Evolutionary conservation across 345 rosid genomes (phyloP).

Genomic region (Eucalyptus erythrocorys): DNA sequence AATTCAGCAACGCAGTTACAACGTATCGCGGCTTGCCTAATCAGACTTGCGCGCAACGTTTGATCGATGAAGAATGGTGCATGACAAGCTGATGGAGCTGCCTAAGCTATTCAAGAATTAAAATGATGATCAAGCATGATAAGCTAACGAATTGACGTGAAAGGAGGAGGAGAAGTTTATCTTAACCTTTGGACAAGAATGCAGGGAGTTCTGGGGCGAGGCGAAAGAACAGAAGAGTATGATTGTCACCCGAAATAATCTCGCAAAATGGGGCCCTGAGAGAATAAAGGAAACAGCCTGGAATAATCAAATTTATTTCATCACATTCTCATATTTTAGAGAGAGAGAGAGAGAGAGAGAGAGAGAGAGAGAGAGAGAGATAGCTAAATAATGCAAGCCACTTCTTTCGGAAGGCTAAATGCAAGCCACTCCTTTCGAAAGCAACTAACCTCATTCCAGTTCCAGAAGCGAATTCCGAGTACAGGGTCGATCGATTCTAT

Average conservation of each 20-base stretch:
- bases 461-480: background rate
- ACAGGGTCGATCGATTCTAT: background rate
- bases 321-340: background rate
- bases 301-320: background rate
- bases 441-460: background rate
- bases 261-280: background rate
- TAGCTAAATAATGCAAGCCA: background rate
- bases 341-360: background rate
- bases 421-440: slow-evolving; percentile 12
- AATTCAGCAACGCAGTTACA: background rate
- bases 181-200: background rate
- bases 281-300: background rate
- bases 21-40: background rate
- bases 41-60: rapidly evolving
- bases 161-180: background rate
- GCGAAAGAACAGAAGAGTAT: background rate
- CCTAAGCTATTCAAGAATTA: background rate
- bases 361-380: background rate
- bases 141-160: background rate
- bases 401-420: background rate
- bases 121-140: background rate
- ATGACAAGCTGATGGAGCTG: background rate
- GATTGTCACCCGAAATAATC: background rate
- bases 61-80: background rate
- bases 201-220: background rate